Conservation (phyloP, 768 basidiomycete genomes). For the Termitomyces eurrhizus region DNA sequence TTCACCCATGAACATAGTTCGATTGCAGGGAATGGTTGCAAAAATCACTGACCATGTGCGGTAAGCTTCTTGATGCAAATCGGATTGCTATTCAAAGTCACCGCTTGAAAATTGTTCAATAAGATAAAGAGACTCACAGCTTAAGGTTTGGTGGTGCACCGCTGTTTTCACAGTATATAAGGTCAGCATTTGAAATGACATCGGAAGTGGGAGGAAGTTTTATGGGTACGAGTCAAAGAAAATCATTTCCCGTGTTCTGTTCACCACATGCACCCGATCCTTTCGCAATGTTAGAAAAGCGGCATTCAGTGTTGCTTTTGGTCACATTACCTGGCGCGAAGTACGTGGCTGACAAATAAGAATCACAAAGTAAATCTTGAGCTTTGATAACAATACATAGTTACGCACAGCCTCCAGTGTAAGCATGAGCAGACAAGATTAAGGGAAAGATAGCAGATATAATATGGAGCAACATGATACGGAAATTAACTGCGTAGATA, state of each 20-base stretch:
- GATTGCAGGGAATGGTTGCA: background rate
- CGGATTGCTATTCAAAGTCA: background rate
- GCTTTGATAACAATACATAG: background rate
- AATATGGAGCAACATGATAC: background rate
- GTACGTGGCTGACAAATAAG: background rate
- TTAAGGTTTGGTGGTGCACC: background rate
- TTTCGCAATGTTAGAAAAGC: background rate
- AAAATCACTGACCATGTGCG: background rate
- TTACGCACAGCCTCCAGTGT: background rate
- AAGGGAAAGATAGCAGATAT: background rate
- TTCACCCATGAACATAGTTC: background rate
- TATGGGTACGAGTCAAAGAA: background rate
- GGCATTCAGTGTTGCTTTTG: too few relatives aligned
- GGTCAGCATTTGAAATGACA: background rate
- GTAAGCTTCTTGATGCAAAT: background rate
- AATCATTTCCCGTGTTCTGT: background rate
- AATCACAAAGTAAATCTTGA: background rate
- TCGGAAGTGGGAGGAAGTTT: background rate
- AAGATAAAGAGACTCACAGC: background rate
- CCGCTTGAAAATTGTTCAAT: background rate
- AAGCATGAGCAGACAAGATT: background rate
- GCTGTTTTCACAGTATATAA: background rate
- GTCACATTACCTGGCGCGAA: background rate
- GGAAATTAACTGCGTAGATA: background rate
- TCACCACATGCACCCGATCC: background rate